These are phyloP conservation scores for Pleurotus citrinopileatus DNA, from an alignment of 768 basidiomycete species.

Conservation along the genomic window DNA sequence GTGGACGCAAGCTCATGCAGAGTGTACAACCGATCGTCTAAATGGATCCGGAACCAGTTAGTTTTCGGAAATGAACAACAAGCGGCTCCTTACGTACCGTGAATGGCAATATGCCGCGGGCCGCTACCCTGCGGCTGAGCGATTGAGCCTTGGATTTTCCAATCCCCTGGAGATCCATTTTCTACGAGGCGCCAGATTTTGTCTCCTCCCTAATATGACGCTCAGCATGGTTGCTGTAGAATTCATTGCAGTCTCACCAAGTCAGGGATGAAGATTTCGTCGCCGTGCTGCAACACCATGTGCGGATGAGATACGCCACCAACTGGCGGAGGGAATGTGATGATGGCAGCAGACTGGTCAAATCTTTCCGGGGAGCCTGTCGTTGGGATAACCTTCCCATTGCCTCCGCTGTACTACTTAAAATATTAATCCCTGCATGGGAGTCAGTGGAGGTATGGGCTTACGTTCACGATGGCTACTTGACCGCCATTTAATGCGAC, in stretches of 20 bases:
- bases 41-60: neutral
- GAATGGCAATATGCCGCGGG: constrained; percentile 48
- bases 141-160: constrained; percentile 58
- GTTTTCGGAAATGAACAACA: constrained; percentile 2
- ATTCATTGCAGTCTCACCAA: constrained; percentile 37
- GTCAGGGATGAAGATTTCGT: constrained; percentile 64
- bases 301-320: constrained; percentile 61
- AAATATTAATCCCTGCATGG: neutral
- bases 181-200: constrained; percentile 64
- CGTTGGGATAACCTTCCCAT: constrained; percentile 51
- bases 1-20: constrained; percentile 58
- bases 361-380: constrained; percentile 32
- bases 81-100: constrained; percentile 20
- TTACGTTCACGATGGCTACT: constrained; percentile 57
- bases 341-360: constrained; percentile 32
- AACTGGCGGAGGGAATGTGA: constrained; percentile 49
- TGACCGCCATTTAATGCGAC: constrained; percentile 50
- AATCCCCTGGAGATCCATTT: constrained; percentile 39
- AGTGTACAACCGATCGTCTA: constrained; percentile 41
- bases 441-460: constrained; percentile 5
- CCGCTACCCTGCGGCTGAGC: constrained; percentile 62
- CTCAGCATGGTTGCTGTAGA: constrained; percentile 8
- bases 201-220: constrained; percentile 51
- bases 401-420: constrained; percentile 48
- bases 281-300: constrained; percentile 54